Evolutionary conservation across 1,284 basidiomycete genomes (phyloP).

Genomic region (Cutaneotrichosporon mucoides): DNA sequence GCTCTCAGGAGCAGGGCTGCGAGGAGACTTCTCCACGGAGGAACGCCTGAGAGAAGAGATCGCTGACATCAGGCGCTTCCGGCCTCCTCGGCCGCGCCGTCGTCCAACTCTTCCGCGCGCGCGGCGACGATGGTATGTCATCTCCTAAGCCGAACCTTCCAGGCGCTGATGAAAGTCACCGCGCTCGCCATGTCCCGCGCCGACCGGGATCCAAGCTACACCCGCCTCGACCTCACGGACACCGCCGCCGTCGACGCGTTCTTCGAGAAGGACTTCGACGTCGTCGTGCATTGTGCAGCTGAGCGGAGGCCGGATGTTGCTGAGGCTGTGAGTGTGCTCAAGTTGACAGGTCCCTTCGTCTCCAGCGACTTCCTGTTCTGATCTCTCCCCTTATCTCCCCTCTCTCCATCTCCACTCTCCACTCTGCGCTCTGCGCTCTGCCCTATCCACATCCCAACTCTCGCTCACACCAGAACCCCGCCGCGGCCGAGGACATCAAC

Average conservation of each 20-base stretch:
- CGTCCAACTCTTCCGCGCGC: constrained; percentile 27
- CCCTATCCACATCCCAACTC: neutral
- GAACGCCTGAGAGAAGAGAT: too few species aligned
- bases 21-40: too few species aligned
- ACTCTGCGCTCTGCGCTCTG: neutral
- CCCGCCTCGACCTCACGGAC: constrained; percentile 52
- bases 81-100: constrained; percentile 53
- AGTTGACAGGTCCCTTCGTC: too few species aligned
- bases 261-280: constrained; percentile 47
- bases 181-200: constrained; percentile 50
- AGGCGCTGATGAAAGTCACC: constrained; percentile 32
- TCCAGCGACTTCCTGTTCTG: too few species aligned
- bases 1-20: too few species aligned
- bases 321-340: constrained; percentile 29
- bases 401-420: too few species aligned
- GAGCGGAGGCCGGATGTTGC: constrained; percentile 51
- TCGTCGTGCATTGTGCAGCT: constrained; percentile 53
- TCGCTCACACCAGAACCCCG: constrained; percentile 44
- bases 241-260: constrained; percentile 44
- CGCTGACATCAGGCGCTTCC: constrained; percentile 47
- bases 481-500: constrained; percentile 51
- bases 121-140: constrained; percentile 33
- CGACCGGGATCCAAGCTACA: constrained; percentile 29
- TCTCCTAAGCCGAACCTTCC: neutral
- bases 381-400: too few species aligned